phyloP scores from a whole-genome alignment of 2,329 filamentous ascomycete species.

The Penicillium verrucosum region DNA sequence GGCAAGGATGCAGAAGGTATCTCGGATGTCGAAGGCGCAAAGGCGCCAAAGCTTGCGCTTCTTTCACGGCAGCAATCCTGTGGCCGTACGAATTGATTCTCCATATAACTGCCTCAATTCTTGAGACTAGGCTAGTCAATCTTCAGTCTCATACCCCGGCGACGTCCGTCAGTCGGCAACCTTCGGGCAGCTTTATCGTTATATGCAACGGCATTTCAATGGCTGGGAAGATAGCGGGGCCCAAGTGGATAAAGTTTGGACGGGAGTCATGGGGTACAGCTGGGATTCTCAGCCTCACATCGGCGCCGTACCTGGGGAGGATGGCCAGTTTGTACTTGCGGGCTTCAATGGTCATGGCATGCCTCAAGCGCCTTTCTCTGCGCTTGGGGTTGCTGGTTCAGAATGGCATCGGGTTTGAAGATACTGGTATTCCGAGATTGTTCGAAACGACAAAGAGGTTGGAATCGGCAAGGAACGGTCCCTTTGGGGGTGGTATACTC shows the following conservation, averaged over 20 bases:
- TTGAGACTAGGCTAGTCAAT: constrained; percentile 44
- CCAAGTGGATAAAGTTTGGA: constrained; percentile 36
- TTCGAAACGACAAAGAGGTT: constrained; percentile 27
- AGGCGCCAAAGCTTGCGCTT: constrained; percentile 38
- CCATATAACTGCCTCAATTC: constrained; percentile 58
- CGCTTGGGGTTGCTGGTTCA: constrained; percentile 56
- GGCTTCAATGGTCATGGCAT: constrained; percentile 68
- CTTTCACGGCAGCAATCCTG: constrained; percentile 36
- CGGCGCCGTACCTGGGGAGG: constrained; percentile 46
- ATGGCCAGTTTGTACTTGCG: constrained; percentile 56
- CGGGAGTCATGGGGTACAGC: constrained; percentile 53
- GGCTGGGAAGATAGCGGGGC: constrained; percentile 40
- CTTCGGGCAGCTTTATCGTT: constrained; percentile 53
- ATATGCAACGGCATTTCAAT: constrained; percentile 38
- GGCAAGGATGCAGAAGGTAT: constrained; percentile 32
- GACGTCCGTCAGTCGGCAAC: constrained; percentile 22
- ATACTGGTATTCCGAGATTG: constrained; percentile 31
- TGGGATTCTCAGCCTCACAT: constrained; percentile 54
- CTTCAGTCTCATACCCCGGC: constrained; percentile 54
- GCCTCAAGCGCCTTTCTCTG: constrained; percentile 57
- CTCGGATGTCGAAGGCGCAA: constrained; percentile 43
- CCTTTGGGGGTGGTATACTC: background rate
- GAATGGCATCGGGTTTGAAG: constrained; percentile 27
- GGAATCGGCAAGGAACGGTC: background rate
- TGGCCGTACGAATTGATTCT: constrained; percentile 78